Evolutionary conservation across 192 early-diverging fungal species (phyloP), one percentile per base, ranked within the genome.

Genomic region (Gryganskiella cystojenkinii): DNA sequence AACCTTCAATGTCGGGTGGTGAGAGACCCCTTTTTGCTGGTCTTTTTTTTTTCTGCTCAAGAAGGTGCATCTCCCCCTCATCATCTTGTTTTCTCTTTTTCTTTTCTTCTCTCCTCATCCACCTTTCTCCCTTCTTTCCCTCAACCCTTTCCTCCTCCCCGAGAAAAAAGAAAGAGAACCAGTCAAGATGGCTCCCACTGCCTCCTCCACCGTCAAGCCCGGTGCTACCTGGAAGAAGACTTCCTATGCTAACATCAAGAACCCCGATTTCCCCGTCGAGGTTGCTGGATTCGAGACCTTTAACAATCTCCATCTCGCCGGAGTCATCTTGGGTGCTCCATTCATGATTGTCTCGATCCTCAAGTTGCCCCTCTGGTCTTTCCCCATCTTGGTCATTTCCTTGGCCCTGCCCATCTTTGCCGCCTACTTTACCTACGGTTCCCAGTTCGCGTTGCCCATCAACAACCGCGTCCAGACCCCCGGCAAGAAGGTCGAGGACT

Each of bases 281-380:
- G 92, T 95, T 71, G 91, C 91, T 22, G 95, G 96, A 44, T 92
- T 89, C 68, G 89, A 89, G 70, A 87, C 88, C 50, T 97, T 93
- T 82, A 92, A 89, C 86, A 92, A 90, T 84, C 80, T 82, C 49
- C 67, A 91, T 31, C 82, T 98, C 55, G 80, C 86, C 60, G 86
- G 71, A 24, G 74, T 85, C 34, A 85, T 93, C 25, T 58, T 84
- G 46, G 90, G 83, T 44, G 79, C 90, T 30, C 96, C 97, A 2
- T 81, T 89, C 37, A 34, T 89, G 43, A 55, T 95, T 43, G 86
- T 85, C 81, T 72, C 91, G 55, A 15, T 87, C 27, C 80, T 94
- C 62, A 89, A 91, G 56, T 83, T 92, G 56, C 78, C 91, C 13
- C 68, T 92, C 58, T 84, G 81, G 64, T 64, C 82, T 24, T 91